A percentile compares a stretch with the other conserved stretches of the same genome.
Evolutionary conservation across 192 early-diverging fungal species (phyloP).

Genomic region (Coemansia sp.): DNA sequence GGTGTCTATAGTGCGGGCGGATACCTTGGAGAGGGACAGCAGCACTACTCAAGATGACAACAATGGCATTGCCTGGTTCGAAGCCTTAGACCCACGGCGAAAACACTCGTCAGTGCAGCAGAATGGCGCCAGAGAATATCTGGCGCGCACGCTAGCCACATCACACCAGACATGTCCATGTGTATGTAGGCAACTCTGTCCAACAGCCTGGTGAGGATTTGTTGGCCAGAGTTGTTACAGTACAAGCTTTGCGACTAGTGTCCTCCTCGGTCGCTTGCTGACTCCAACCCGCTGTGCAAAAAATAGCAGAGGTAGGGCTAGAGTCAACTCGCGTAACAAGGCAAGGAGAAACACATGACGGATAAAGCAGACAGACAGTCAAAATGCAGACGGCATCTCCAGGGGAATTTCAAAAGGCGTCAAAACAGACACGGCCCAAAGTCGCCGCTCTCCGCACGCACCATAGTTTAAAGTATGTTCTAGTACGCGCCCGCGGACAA

Average conservation of each 20-base stretch:
- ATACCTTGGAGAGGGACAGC: conserved; percentile 14
- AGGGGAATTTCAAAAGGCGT: conserved; percentile 55
- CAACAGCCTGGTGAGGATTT: not conserved
- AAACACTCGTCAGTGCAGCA: conserved; percentile 21
- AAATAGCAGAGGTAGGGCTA: not conserved
- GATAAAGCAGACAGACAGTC: not conserved
- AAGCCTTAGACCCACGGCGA: conserved; percentile 48
- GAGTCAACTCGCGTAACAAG: conserved; percentile 11
- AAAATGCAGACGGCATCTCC: conserved; percentile 37
- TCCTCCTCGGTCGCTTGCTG: conserved; percentile 1
- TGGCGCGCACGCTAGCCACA: not conserved
- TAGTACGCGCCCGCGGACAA: conserved; percentile 10
- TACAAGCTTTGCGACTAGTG: not conserved
- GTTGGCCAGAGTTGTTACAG: not conserved
- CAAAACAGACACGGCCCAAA: not conserved
- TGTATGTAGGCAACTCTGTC: not conserved
- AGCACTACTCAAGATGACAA: conserved; percentile 13
- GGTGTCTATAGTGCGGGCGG: conserved; percentile 4
- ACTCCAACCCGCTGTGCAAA: not conserved
- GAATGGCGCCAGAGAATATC: not conserved
- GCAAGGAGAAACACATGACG: not conserved
- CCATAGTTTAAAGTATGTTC: not conserved
- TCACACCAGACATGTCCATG: conserved; percentile 10
- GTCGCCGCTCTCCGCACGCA: conserved; percentile 15
- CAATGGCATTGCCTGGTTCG: not conserved